phyloP scores from a whole-genome alignment of 768 basidiomycete species.

The Mycena rosella region DNA sequence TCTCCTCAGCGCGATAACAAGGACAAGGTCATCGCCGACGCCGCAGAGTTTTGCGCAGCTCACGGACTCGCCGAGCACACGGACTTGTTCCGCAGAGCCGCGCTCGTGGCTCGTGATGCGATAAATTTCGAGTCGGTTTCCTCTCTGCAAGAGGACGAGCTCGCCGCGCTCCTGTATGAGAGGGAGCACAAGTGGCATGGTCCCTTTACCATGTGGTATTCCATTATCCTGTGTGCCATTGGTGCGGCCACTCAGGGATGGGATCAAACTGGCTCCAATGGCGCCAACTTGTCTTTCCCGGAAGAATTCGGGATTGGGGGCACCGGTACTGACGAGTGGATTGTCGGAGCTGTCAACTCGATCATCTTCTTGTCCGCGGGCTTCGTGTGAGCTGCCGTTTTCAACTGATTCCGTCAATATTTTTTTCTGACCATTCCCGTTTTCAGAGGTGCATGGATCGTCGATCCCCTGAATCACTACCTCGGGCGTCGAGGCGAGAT shows the following conservation, averaged over 20 bases:
- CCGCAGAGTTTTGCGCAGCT: constrained; percentile 4
- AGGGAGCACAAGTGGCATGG: constrained; percentile 41
- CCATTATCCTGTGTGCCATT: constrained; percentile 66
- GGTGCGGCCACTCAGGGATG: constrained; percentile 69
- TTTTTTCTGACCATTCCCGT: constrained; percentile 30
- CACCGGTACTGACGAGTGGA: constrained; percentile 66
- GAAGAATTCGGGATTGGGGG: constrained; percentile 33
- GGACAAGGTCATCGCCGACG: constrained; percentile 19
- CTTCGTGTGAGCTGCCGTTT: constrained; percentile 59
- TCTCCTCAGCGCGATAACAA: constrained; percentile 8
- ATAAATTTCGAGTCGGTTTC: constrained; percentile 43
- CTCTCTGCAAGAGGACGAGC: constrained; percentile 43
- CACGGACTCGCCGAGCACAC: constrained; percentile 25
- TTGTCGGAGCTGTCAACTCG: constrained; percentile 82
- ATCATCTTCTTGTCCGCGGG: too few species aligned
- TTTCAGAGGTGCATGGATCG: constrained; percentile 42
- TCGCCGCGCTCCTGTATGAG: constrained; percentile 17
- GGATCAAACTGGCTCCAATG: too few species aligned
- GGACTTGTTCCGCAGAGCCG: constrained; percentile 42
- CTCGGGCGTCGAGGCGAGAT: constrained; percentile 74
- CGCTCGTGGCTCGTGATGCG: constrained; percentile 67
- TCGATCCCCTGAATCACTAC: constrained; percentile 65
- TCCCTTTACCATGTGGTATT: constrained; percentile 40
- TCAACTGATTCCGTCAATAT: constrained; percentile 47
- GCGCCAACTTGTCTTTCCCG: constrained; percentile 74